Conservation (phyloP, 164 flowering plant genomes). For the Vitis vinifera region ASM3070453v1 NC_081814.1:5927501-5928000, state of each 20-base stretch:
- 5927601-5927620: background rate
- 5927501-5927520: background rate
- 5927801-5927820: background rate
- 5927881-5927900: too few species aligned
- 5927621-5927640: slow-evolving; percentile 32
- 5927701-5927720: slow-evolving; percentile 83
- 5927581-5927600: background rate
- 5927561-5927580: background rate
- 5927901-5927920: too few species aligned
- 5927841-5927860: too few species aligned
- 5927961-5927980: too few species aligned
- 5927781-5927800: background rate
- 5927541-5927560: background rate
- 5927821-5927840: background rate
- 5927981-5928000: too few species aligned
- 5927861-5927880: too few species aligned
- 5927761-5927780: background rate
- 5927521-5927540: background rate
- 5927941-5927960: too few species aligned
- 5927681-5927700: slow-evolving; percentile 88
- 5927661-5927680: slow-evolving; percentile 73
- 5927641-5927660: slow-evolving; percentile 78
- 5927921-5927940: too few species aligned
- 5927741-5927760: slow-evolving; percentile 17
- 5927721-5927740: slow-evolving; percentile 70